Evolutionary conservation across 139 green algal species (phyloP).

Genomic region (Coelastrella sp.): DNA sequence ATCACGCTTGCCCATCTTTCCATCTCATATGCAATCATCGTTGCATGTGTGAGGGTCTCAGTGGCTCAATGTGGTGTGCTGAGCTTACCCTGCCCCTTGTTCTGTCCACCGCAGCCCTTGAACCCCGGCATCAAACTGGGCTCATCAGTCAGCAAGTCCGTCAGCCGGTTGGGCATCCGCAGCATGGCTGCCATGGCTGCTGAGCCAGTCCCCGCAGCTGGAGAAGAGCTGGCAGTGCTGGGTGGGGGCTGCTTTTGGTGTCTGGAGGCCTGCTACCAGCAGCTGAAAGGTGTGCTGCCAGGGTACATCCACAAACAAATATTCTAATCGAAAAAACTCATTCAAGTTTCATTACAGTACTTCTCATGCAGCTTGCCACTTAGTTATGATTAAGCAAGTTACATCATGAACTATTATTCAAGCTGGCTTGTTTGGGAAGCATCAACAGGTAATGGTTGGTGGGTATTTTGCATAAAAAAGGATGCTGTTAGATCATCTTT

Average conservation of each 20-base stretch:
- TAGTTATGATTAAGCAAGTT: background rate
- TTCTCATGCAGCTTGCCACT: too few species aligned
- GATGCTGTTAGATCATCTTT: too few species aligned
- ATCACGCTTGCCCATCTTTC: background rate
- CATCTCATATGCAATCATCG: background rate
- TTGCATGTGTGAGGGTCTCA: background rate
- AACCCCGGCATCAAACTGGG: conserved; percentile 8
- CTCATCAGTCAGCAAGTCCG: conserved; percentile 5
- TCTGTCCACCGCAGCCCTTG: background rate
- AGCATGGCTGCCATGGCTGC: conserved; percentile 2
- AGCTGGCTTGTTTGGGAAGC: background rate
- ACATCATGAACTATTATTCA: background rate
- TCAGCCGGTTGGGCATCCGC: background rate
- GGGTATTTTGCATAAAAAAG: too few species aligned
- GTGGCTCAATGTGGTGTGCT: background rate
- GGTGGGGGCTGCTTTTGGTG: conserved; percentile 52
- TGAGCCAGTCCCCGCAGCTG: background rate
- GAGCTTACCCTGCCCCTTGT: background rate
- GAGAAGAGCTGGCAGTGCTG: conserved; percentile 27
- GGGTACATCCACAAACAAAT: background rate
- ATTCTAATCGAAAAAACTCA: background rate
- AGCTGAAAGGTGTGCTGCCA: conserved; percentile 41
- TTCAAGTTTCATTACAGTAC: too few species aligned
- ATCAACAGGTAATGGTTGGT: too few species aligned
- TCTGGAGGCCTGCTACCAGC: conserved; percentile 59